phyloP scores from a whole-genome alignment of 2,329 filamentous ascomycete species.

The Delphinella strobiligena region DNA sequence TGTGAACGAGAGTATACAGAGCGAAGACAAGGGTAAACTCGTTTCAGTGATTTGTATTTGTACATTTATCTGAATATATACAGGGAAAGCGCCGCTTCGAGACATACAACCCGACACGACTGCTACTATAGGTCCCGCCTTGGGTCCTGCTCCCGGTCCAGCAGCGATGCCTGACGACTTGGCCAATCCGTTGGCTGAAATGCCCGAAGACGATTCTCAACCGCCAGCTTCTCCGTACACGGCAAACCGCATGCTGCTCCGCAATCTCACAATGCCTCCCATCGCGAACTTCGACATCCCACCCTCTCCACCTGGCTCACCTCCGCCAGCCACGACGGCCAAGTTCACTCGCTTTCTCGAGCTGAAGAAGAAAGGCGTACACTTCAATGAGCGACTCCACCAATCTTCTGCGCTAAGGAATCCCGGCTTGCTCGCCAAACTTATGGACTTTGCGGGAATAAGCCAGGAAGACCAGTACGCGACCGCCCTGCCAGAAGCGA shows the following conservation, averaged over 20 bases:
- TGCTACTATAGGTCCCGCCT: slow-evolving; percentile 1
- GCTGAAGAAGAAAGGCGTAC: slow-evolving; percentile 63
- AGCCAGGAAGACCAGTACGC: slow-evolving; percentile 49
- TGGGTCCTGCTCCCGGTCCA: slow-evolving; percentile 9
- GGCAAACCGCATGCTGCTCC: slow-evolving; percentile 49
- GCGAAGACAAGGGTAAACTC: slow-evolving; percentile 3
- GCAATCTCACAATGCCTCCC: slow-evolving; percentile 61
- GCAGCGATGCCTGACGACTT: slow-evolving; percentile 5
- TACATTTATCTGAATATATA: slow-evolving; percentile 7
- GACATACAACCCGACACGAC: neutral
- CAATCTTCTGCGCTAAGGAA: slow-evolving; percentile 57
- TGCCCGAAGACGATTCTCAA: slow-evolving; percentile 12
- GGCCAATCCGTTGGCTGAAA: neutral
- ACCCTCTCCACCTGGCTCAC: slow-evolving; percentile 52
- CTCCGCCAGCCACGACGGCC: slow-evolving; percentile 23
- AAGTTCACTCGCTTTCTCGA: slow-evolving; percentile 65
- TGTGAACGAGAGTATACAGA: slow-evolving; percentile 5
- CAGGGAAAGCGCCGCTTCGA: neutral
- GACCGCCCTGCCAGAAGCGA: slow-evolving; percentile 38
- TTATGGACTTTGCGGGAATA: slow-evolving; percentile 56
- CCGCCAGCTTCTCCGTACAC: slow-evolving; percentile 52
- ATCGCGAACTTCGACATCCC: slow-evolving; percentile 64
- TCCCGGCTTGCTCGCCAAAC: slow-evolving; percentile 58
- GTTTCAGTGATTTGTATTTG: neutral
- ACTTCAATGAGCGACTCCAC: slow-evolving; percentile 67